A percentile compares a stretch with the other conserved stretches of the same genome.
These are phyloP conservation scores for Tylopilus sp. DNA, from an alignment of 768 basidiomycete genomes.

Conservation along the genomic window DNA sequence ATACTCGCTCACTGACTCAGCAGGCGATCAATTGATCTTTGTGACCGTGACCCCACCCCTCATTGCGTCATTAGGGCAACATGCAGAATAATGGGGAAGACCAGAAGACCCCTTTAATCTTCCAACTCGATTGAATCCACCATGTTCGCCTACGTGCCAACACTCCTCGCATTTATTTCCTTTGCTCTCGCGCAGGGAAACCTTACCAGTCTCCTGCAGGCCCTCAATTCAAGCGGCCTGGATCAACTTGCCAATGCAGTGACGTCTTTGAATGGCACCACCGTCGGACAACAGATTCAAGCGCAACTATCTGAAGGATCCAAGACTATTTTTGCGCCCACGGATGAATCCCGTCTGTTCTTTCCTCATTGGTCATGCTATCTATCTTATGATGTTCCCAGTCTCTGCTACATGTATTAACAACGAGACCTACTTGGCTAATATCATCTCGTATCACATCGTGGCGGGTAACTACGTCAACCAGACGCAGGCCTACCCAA, in stretches of 20 bases:
- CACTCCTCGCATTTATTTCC: slow-evolving; percentile 23
- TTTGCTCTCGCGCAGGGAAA: slow-evolving; percentile 31
- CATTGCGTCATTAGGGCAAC: slow-evolving; percentile 28
- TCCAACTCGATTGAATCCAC: not conserved
- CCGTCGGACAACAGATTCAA: slow-evolving; percentile 43
- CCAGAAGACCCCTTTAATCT: not conserved
- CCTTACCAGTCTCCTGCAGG: slow-evolving; percentile 33
- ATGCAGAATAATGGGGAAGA: not conserved
- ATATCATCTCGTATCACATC: slow-evolving; percentile 56
- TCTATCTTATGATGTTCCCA: slow-evolving; percentile 8
- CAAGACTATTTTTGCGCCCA: slow-evolving; percentile 56
- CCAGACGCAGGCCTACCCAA: slow-evolving; percentile 44
- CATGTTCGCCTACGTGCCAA: slow-evolving; percentile 17
- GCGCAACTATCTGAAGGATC: slow-evolving; percentile 40
- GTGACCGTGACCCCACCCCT: slow-evolving; percentile 11
- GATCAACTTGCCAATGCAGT: slow-evolving; percentile 40
- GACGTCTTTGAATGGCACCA: slow-evolving; percentile 40
- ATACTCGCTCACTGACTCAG: not conserved
- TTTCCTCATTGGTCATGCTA: not conserved
- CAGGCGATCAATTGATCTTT: slow-evolving; percentile 3
- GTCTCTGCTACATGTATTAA: slow-evolving; percentile 13
- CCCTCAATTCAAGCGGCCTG: slow-evolving; percentile 39
- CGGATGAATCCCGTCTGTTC: slow-evolving; percentile 52
- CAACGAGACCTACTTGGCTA: slow-evolving; percentile 38
- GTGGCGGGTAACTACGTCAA: slow-evolving; percentile 49